Conservation (phyloP, 176 grass and related monocot genomes). For the Zoysia pacifica region DNA sequence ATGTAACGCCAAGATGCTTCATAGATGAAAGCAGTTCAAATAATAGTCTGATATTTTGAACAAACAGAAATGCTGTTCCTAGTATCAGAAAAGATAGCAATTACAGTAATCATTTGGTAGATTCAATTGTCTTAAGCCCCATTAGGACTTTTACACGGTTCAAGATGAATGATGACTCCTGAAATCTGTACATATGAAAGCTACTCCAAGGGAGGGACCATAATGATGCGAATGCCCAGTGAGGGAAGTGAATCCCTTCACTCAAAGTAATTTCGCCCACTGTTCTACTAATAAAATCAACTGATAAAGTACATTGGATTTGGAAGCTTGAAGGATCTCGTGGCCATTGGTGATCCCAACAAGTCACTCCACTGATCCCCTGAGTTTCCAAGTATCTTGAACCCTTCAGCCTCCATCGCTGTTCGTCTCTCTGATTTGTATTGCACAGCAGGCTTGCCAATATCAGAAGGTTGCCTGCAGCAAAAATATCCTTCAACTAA, state of each 20-base stretch:
- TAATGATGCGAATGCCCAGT: not conserved
- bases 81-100: not conserved
- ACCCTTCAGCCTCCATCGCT: conserved; percentile 73
- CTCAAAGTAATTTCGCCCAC: not conserved
- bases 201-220: not conserved
- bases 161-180: not conserved
- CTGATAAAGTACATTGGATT: conserved; percentile 91
- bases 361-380: conserved; percentile 97
- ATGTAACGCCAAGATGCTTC: not conserved
- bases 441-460: conserved; percentile 59
- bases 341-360: conserved; percentile 65
- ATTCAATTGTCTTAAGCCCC: not conserved
- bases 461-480: conserved; percentile 62
- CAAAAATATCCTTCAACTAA: conserved; percentile 24
- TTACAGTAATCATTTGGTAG: conserved; percentile 2
- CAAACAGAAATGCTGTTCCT: not conserved
- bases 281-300: conserved; percentile 32
- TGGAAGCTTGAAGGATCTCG: conserved; percentile 87
- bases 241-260: not conserved
- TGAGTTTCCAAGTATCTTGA: conserved; percentile 79
- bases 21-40: not conserved
- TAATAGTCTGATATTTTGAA: not conserved
- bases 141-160: not conserved
- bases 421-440: conserved; percentile 88
- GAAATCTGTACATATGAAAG: conserved; percentile 19